Conservation (phyloP, 768 basidiomycete genomes). For the Grammothele lineata region DNA sequence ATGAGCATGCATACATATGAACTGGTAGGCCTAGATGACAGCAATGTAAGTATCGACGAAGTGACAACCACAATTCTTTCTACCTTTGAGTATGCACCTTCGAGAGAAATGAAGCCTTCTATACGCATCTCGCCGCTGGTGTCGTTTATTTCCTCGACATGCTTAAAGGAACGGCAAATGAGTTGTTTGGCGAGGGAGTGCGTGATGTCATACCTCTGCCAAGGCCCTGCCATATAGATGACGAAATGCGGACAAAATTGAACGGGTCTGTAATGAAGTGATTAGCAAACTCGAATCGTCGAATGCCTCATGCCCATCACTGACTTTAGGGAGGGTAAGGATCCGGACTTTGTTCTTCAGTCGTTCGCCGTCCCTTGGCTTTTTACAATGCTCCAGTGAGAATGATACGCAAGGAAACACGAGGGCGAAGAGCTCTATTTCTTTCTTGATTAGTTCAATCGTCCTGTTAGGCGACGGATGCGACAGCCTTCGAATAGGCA, state of each 20-base stretch:
- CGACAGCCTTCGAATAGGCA: constrained; percentile 75
- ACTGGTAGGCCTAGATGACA: constrained; percentile 66
- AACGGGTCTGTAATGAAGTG: constrained; percentile 46
- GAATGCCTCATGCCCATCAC: too few species aligned
- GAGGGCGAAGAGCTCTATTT: constrained; percentile 70
- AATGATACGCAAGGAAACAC: constrained; percentile 70
- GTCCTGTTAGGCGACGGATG: constrained; percentile 59
- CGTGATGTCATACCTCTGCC: constrained; percentile 48
- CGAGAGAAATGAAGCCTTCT: constrained; percentile 82
- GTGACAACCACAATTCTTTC: background rate
- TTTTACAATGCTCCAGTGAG: constrained; percentile 53
- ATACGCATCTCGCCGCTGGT: constrained; percentile 48
- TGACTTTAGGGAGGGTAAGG: too few species aligned
- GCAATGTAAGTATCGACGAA: background rate
- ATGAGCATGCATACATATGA: constrained; percentile 70
- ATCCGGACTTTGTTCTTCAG: constrained; percentile 10
- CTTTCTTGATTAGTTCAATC: constrained; percentile 62
- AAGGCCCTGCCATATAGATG: constrained; percentile 71
- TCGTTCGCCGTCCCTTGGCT: constrained; percentile 28
- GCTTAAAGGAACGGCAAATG: constrained; percentile 40
- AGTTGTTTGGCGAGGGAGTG: background rate
- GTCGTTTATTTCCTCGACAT: constrained; percentile 60
- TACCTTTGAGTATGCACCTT: constrained; percentile 73
- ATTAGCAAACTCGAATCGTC: background rate
- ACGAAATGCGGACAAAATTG: constrained; percentile 63